These are phyloP conservation scores for Tranzscheliella williamsii DNA, from an alignment of 1,284 basidiomycete genomes.

Conservation along the genomic window DNA sequence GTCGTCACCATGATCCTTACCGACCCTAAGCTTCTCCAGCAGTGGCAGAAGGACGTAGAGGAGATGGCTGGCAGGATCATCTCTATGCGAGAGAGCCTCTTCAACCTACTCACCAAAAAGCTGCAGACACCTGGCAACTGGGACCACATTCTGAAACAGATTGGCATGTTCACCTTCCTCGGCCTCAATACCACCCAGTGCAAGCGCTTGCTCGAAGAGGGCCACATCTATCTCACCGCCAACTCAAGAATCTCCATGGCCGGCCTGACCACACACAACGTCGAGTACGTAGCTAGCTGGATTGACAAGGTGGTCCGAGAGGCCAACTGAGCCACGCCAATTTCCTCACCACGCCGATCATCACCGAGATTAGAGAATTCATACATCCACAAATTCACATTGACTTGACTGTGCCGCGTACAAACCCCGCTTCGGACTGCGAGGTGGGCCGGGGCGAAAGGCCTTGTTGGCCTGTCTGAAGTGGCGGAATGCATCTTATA, in stretches of 20 bases:
- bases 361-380: too few relatives aligned
- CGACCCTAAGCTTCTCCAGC: slow-evolving; percentile 71
- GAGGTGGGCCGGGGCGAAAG: too few relatives aligned
- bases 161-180: slow-evolving; percentile 59
- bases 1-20: slow-evolving; percentile 70
- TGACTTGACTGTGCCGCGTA: background rate
- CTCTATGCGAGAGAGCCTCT: slow-evolving; percentile 80
- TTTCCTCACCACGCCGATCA: background rate
- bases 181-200: slow-evolving; percentile 66
- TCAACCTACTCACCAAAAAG: slow-evolving; percentile 76
- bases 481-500: too few relatives aligned
- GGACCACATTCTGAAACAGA: slow-evolving; percentile 69
- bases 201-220: slow-evolving; percentile 73
- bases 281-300: slow-evolving; percentile 56
- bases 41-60: slow-evolving; percentile 87
- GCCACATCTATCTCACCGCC: slow-evolving; percentile 82
- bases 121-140: slow-evolving; percentile 81
- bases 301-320: slow-evolving; percentile 57
- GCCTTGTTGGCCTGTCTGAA: too few relatives aligned
- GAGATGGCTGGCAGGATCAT: slow-evolving; percentile 92
- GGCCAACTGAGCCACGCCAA: slow-evolving; percentile 13
- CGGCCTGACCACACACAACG: slow-evolving; percentile 80
- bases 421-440: too few relatives aligned
- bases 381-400: background rate
- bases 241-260: slow-evolving; percentile 89